Percentiles rank a stretch among this genome's conserved stretches.
Conservation (phyloP, 208 protist species). For the Acanthamoeba healyi region DNA sequence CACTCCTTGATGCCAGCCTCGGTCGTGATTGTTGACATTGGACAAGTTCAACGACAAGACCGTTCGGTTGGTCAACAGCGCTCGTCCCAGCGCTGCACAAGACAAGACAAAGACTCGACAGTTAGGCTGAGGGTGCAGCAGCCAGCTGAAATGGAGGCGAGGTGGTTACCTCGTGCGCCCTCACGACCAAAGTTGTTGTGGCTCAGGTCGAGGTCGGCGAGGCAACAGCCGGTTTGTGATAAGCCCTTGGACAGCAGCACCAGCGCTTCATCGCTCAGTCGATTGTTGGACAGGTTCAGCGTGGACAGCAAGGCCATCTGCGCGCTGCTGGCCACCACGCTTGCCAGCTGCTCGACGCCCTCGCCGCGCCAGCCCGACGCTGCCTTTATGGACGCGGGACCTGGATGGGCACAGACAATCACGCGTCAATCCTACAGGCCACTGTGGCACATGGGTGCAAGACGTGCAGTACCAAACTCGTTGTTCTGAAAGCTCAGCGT, state of each 20-base stretch:
- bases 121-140: too few species aligned
- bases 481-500: conserved; percentile 36
- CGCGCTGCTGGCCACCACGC: background rate
- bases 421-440: too few species aligned
- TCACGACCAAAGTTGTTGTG: conserved; percentile 62
- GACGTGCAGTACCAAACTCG: conserved; percentile 19
- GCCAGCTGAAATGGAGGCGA: too few species aligned
- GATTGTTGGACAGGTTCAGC: conserved; percentile 19
- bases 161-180: background rate
- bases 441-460: too few species aligned
- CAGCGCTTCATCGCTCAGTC: conserved; percentile 49
- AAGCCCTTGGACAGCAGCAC: conserved; percentile 62
- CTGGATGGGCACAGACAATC: background rate
- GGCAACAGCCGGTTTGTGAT: background rate
- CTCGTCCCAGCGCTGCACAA: background rate
- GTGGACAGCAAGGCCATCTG: background rate
- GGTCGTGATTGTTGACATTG: conserved; percentile 37
- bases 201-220: conserved; percentile 33
- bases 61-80: conserved; percentile 17
- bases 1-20: conserved; percentile 35
- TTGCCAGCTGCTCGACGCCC: conserved; percentile 57
- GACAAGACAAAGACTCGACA: background rate
- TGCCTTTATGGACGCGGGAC: background rate
- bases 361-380: conserved; percentile 27
- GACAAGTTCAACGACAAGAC: conserved; percentile 22